A percentile compares a stretch with the other conserved stretches of the same genome.
Evolutionary conservation across 2,329 filamentous ascomycete genomes (phyloP).

Genomic region (Aspergillus awamori): DNA sequence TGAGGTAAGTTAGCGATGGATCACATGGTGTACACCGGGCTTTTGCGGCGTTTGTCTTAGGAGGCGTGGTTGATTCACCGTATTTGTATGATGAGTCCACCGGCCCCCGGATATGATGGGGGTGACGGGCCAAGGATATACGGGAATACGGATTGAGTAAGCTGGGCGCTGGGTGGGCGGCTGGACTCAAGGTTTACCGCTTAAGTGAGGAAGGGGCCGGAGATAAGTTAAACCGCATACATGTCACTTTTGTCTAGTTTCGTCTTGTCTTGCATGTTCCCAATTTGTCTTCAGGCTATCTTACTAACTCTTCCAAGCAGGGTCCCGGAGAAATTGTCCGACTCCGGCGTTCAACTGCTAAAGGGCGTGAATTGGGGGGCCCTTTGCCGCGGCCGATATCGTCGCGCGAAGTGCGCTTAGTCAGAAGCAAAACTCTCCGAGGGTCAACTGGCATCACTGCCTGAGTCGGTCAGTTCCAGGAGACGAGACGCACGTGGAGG

Average conservation of each 20-base stretch:
- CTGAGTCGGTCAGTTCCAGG: not conserved
- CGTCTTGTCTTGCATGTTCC: not conserved
- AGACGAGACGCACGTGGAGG: constrained; percentile 21
- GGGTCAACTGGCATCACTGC: not conserved
- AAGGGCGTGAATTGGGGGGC: too few species aligned
- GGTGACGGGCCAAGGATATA: not conserved
- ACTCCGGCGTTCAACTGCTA: not conserved
- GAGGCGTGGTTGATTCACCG: too few species aligned
- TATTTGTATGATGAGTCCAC: too few species aligned
- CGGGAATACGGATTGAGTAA: not conserved
- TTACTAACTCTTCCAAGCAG: not conserved
- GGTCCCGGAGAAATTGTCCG: not conserved
- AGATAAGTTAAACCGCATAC: not conserved
- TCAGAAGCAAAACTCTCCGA: constrained; percentile 5
- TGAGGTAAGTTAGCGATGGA: not conserved
- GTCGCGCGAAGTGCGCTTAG: not conserved
- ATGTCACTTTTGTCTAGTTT: not conserved
- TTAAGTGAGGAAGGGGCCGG: not conserved
- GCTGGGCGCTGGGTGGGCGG: too few species aligned
- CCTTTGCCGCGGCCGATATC: not conserved
- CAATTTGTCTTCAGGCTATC: too few species aligned
- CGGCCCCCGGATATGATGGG: not conserved
- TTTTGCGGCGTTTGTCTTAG: too few species aligned
- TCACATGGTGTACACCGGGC: not conserved
- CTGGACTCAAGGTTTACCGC: not conserved